phyloP scores from a whole-genome alignment of 352 stramenopile genomes.

The Halophytophthora polymorphica region DNA sequence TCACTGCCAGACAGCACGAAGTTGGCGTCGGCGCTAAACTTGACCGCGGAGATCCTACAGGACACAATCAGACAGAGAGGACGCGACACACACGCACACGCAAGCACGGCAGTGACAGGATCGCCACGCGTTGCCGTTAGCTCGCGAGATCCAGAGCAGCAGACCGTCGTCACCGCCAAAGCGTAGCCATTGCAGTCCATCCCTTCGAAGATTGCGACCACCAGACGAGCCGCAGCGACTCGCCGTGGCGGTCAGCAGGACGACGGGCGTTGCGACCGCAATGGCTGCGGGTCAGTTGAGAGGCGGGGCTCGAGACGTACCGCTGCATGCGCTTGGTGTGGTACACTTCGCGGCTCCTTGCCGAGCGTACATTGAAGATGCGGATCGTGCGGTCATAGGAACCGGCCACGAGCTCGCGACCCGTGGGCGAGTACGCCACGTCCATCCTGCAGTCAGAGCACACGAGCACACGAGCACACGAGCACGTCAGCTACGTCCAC shows the following conservation, averaged over 20 bases:
- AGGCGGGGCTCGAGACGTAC: conserved; percentile 23
- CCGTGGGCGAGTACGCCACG: conserved; percentile 96
- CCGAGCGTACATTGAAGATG: conserved; percentile 92
- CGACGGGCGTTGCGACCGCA: conserved; percentile 2
- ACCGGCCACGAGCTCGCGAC: conserved; percentile 97
- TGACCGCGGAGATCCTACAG: conserved; percentile 76
- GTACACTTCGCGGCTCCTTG: conserved; percentile 92
- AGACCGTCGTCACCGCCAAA: no score
- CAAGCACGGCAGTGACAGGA: conserved; percentile 7
- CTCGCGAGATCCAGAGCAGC: background rate
- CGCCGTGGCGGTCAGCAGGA: conserved; percentile 6
- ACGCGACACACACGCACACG: background rate
- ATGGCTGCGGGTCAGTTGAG: background rate
- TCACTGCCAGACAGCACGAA: conserved; percentile 98
- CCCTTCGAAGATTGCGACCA: no score
- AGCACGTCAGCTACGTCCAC: background rate
- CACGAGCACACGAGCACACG: conserved; percentile 1
- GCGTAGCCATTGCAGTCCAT: no score
- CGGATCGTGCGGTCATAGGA: conserved; percentile 98
- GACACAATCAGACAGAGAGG: background rate
- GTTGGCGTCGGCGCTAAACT: conserved; percentile 87
- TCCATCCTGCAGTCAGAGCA: conserved; percentile 80
- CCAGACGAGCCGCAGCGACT: conserved; percentile 1
- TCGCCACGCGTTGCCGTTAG: background rate
- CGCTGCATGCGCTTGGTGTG: conserved; percentile 99